A percentile compares a stretch with the other conserved stretches of the same genome.
Conservation (phyloP, 345 rosid genomes). For the Linum tenue region DNA sequence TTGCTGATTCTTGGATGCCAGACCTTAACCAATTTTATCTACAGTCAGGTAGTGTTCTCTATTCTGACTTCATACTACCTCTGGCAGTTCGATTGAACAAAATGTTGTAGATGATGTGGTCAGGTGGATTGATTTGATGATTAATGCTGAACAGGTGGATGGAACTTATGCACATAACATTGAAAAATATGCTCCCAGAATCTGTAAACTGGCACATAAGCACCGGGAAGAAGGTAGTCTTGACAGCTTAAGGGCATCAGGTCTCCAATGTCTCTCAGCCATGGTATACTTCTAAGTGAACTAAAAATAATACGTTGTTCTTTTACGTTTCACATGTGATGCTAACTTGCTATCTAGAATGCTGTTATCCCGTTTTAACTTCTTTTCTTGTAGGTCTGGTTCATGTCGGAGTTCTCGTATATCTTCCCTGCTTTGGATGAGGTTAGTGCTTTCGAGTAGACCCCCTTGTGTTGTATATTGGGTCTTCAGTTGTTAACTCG, state of each 20-base stretch:
- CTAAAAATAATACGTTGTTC: neutral
- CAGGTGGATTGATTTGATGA: constrained; percentile 13
- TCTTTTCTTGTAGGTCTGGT: constrained; percentile 69
- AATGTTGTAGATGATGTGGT: neutral
- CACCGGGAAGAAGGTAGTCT: constrained; percentile 40
- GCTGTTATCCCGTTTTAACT: neutral
- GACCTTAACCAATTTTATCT: constrained; percentile 68
- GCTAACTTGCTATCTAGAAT: no score
- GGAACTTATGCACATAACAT: constrained; percentile 67
- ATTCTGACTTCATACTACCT: neutral
- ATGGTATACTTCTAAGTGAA: constrained; percentile 39
- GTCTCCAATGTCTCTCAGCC: constrained; percentile 89
- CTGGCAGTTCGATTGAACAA: neutral
- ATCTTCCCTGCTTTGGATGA: constrained; percentile 68
- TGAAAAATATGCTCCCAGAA: constrained; percentile 57
- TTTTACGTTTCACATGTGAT: neutral
- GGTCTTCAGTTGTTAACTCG: neutral
- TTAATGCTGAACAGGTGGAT: constrained; percentile 47
- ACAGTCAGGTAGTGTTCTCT: constrained; percentile 52
- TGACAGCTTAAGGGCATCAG: constrained; percentile 52
- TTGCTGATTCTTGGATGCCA: constrained; percentile 73
- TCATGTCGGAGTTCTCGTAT: constrained; percentile 69
- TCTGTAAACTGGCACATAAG: constrained; percentile 57
- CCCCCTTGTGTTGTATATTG: neutral
- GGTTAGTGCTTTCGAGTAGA: constrained; percentile 31